These are phyloP conservation scores for Solanum acaule DNA, from an alignment of 257 asterid genomes.

Conservation along the genomic window DNA sequence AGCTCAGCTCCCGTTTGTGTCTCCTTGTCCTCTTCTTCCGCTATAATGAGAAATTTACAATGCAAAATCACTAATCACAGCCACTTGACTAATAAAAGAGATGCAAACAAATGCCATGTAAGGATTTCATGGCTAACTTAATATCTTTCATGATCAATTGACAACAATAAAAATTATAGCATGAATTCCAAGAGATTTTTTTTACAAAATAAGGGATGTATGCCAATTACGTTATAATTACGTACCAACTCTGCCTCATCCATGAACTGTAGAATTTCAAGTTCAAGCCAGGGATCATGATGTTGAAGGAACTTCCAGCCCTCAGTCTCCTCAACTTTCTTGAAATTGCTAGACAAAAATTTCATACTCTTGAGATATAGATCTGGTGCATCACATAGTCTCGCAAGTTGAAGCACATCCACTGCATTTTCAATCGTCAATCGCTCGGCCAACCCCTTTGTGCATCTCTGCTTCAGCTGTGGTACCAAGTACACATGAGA, in stretches of 20 bases:
- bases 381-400: slow-evolving; percentile 86
- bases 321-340: slow-evolving; percentile 64
- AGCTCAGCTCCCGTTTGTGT: slow-evolving; percentile 42
- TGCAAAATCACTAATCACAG: not conserved
- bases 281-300: slow-evolving; percentile 79
- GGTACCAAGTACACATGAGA: slow-evolving; percentile 78
- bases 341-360: slow-evolving; percentile 36
- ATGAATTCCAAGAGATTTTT: not conserved
- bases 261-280: slow-evolving; percentile 69
- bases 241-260: slow-evolving; percentile 74
- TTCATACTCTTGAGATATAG: slow-evolving; percentile 67
- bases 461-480: slow-evolving; percentile 71
- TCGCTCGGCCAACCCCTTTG: slow-evolving; percentile 34
- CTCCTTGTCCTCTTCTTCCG: slow-evolving; percentile 57
- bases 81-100: not conserved
- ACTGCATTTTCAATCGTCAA: slow-evolving; percentile 54
- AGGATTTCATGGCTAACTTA: not conserved
- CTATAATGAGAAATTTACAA: slow-evolving; percentile 16
- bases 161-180: not conserved
- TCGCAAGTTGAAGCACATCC: slow-evolving; percentile 80
- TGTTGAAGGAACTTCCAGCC: slow-evolving; percentile 79
- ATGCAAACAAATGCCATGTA: not conserved
- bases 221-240: not conserved
- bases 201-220: too few relatives aligned
- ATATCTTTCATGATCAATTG: not conserved